Evolutionary conservation across 192 early-diverging fungal genomes (phyloP).

Genomic region (Backusella liffmaniae): DNA sequence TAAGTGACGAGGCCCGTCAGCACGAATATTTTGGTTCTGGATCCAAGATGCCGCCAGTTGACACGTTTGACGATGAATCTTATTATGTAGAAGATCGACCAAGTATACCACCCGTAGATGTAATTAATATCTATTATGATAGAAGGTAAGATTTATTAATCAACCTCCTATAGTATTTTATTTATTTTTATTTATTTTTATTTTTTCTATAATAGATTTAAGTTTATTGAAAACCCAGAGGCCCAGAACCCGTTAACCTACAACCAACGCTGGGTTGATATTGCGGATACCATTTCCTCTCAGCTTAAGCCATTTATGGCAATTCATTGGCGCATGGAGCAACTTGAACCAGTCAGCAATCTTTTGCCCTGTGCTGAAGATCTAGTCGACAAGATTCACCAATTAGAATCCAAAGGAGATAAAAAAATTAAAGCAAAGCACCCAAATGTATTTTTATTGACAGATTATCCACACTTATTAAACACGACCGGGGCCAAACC

Average conservation of each 20-base stretch:
- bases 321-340: conserved; percentile 47
- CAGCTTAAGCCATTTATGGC: conserved; percentile 37
- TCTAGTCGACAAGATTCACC: conserved; percentile 14
- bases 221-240: conserved; percentile 26
- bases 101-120: conserved; percentile 9
- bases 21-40: conserved; percentile 1
- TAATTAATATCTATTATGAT: conserved; percentile 32
- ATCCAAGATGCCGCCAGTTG: too few relatives aligned
- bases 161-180: neutral
- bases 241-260: conserved; percentile 25
- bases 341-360: conserved; percentile 15
- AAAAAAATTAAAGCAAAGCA: neutral
- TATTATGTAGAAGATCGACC: neutral
- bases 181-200: neutral
- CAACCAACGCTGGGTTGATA: conserved; percentile 17
- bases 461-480: conserved; percentile 44
- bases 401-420: neutral
- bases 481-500: conserved; percentile 20
- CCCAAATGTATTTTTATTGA: conserved; percentile 34
- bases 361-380: conserved; percentile 34
- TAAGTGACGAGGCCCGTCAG: conserved; percentile 2
- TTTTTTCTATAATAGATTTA: conserved; percentile 14
- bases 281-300: conserved; percentile 28
- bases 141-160: conserved; percentile 17
- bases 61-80: neutral